A percentile compares a stretch with the other conserved stretches of the same genome.
These are phyloP conservation scores for Klebsormidium nitens DNA, from an alignment of 139 green algal genomes.

Conservation along the genomic window DNA sequence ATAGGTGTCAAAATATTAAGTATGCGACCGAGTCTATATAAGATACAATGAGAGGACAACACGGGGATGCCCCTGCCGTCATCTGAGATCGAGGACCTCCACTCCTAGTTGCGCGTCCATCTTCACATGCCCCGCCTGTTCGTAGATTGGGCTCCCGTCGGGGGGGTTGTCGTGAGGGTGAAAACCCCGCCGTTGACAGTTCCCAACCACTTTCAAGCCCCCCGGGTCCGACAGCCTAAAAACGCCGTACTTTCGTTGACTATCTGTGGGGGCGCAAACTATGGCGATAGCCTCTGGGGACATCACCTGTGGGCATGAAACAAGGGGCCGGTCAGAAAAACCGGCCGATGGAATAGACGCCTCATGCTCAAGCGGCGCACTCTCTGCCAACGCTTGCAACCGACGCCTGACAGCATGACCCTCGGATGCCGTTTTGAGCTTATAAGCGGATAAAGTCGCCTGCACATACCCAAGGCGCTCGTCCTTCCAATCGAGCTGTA, in stretches of 20 bases:
- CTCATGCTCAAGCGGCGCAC: not conserved
- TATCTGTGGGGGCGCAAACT: constrained; percentile 84
- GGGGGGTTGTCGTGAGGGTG: constrained; percentile 57
- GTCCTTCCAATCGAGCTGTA: no score
- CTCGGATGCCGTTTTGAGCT: no score
- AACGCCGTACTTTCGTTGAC: constrained; percentile 61
- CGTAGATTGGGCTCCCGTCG: constrained; percentile 76
- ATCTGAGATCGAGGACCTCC: constrained; percentile 75
- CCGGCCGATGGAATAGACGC: not conserved
- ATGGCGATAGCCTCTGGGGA: constrained; percentile 89
- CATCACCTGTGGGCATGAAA: constrained; percentile 67
- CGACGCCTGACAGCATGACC: no score
- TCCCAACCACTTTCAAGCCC: constrained; percentile 79
- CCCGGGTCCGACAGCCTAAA: constrained; percentile 85
- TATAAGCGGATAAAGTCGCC: not conserved
- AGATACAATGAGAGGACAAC: no score
- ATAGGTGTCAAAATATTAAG: no score
- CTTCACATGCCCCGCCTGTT: constrained; percentile 88
- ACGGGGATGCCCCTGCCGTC: no score
- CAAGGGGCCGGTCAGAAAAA: not conserved
- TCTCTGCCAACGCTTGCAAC: not conserved
- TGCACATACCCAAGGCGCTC: no score
- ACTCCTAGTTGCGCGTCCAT: constrained; percentile 66
- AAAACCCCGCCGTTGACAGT: constrained; percentile 79
- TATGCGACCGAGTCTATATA: no score